Base-by-base conservation (phyloP, 2,329 filamentous ascomycete genomes). In the Sporothrix mexicana region DNA sequence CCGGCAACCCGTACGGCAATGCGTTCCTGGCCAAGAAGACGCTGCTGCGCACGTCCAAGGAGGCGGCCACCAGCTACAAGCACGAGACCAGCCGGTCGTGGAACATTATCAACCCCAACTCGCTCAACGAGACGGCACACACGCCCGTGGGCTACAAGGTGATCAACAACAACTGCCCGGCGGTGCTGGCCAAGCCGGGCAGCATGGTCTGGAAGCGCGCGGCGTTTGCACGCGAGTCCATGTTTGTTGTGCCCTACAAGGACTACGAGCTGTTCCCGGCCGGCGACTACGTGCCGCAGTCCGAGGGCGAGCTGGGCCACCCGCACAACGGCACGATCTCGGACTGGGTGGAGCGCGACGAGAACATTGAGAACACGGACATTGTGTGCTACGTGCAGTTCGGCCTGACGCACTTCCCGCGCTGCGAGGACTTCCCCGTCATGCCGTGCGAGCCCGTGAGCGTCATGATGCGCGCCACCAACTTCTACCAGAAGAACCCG, bases 311-410 rank as follows among this genome's bases (percentile, higher is more conserved):
- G 76, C 91, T 92, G 0, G 92, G 91, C 0, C 83, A 85, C 61
- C 73, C 73, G 23, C 71, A 74, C 73, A 74, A 74, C 69, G 25
- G 30, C 12, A 93, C 93, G 36, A 83, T 97, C 0, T 90, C 92
- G 0, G 86, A 90, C 76, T 95, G 93, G 94, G 91, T 96, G 76
- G 89, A 76, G 76, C 75, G 88, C n/a, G 88, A 94, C 69, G 89
- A 88, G 73, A 87, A 84, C 45, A 90, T 97, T 77, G 92, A 92
- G 69, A 92, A 97, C 84, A 93, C 90, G 0, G 93, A 98, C 80
- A 84, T 97, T 55, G 94, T 98, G 1, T 87, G 97, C 30, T 98
- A 94, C 93, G 94, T 97, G 82, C 97, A 94, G 0, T 98, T 97
- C 78, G 95, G 95, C 43, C 86, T 97, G 43, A 95, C 92, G 0